These are phyloP conservation scores for Populus trichocarpa DNA, from an alignment of 441 rosid species.

Conservation along the genomic window DNA sequence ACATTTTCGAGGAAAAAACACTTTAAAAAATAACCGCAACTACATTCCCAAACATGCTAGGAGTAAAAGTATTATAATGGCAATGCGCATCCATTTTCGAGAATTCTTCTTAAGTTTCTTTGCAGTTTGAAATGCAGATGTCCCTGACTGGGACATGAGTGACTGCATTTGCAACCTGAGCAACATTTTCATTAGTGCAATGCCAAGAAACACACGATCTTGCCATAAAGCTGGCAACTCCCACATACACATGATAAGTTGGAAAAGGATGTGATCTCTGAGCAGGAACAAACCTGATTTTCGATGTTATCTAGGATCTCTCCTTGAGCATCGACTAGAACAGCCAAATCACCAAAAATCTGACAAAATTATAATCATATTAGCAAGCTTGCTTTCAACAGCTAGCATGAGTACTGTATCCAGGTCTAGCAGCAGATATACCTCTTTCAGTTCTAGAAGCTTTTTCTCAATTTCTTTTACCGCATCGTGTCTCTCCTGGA, in stretches of 20 bases:
- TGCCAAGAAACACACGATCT: constrained; percentile 7
- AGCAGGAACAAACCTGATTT: constrained; percentile 50
- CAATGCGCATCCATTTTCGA: constrained; percentile 75
- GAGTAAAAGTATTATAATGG: constrained; percentile 62
- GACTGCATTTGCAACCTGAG: constrained; percentile 73
- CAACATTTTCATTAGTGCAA: constrained; percentile 18
- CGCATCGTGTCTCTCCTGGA: constrained; percentile 96
- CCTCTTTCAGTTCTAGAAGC: constrained; percentile 93
- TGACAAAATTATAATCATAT: constrained; percentile 23
- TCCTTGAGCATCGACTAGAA: constrained; percentile 90
- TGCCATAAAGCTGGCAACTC: constrained; percentile 4
- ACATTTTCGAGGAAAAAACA: no score
- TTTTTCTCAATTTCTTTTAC: constrained; percentile 84
- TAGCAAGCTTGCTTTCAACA: constrained; percentile 3
- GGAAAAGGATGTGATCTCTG: not conserved
- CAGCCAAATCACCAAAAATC: constrained; percentile 95
- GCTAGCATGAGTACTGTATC: not conserved
- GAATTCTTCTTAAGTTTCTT: constrained; percentile 60
- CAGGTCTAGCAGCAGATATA: constrained; percentile 13
- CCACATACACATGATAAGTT: not conserved
- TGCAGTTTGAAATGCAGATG: constrained; percentile 54
- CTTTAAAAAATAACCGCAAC: no score
- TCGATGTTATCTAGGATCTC: constrained; percentile 92
- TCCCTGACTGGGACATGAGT: constrained; percentile 77
- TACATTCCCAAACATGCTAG: no score